Evolutionary conservation across 1,284 basidiomycete genomes (phyloP).

Genomic region (Apiotrichum porosum): DNA sequence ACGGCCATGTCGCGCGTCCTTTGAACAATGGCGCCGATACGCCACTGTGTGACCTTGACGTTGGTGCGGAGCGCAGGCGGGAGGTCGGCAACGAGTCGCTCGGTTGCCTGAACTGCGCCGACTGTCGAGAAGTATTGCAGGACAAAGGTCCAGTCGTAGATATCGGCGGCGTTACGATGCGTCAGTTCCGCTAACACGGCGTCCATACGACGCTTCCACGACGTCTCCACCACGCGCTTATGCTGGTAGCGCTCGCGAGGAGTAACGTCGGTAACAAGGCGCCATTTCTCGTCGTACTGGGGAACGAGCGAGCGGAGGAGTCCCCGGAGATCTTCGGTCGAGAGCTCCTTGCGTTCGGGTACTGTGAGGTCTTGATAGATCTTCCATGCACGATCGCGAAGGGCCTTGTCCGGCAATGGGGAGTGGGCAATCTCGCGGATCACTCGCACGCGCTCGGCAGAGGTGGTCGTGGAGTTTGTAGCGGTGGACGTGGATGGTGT

Average conservation of each 20-base stretch:
- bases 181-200: slow-evolving; percentile 5
- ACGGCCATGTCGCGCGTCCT: slow-evolving; percentile 5
- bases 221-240: too few relatives aligned
- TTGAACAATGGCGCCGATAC: slow-evolving; percentile 11
- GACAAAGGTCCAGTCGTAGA: slow-evolving; percentile 14
- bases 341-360: slow-evolving; percentile 3
- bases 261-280: too few relatives aligned
- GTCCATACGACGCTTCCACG: slow-evolving; percentile 8
- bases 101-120: slow-evolving; percentile 5
- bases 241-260: too few relatives aligned
- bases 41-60: slow-evolving; percentile 1
- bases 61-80: slow-evolving; percentile 5
- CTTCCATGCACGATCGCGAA: not conserved
- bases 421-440: not conserved
- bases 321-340: not conserved
- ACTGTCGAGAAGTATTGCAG: slow-evolving; percentile 6
- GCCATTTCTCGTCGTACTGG: slow-evolving; percentile 2
- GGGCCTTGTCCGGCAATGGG: not conserved
- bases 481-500: not conserved
- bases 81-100: slow-evolving; percentile 5
- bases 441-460: not conserved
- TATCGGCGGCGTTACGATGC: not conserved
- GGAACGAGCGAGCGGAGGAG: slow-evolving; percentile 14
- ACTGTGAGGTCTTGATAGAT: slow-evolving; percentile 4
- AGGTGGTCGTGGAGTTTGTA: not conserved